Evolutionary conservation across 371 early-diverging fungal genomes (phyloP).

Genomic region (Dipsacomyces acuminosporus): DNA sequence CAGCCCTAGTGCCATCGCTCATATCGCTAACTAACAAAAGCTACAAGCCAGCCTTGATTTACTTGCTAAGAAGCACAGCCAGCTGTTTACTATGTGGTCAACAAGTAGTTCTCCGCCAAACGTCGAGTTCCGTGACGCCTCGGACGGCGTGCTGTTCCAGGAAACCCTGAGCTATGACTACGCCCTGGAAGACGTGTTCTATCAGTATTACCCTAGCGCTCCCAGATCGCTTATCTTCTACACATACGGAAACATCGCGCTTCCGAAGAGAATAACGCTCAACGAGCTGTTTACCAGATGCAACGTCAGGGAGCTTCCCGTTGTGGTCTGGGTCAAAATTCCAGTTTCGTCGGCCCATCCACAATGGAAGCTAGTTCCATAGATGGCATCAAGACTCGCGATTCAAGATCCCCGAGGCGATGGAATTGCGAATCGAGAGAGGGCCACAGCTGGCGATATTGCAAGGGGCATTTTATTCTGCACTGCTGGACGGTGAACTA

Average conservation of each 20-base stretch:
- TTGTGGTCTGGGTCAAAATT: conserved; percentile 28
- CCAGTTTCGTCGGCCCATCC: conserved; percentile 17
- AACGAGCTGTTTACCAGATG: conserved; percentile 5
- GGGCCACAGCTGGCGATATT: too few relatives aligned
- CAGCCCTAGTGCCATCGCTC: too few relatives aligned
- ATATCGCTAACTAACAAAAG: too few relatives aligned
- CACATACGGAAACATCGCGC: conserved; percentile 14
- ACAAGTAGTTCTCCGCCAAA: conserved; percentile 19
- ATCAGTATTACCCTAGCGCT: conserved; percentile 30
- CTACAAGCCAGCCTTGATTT: too few relatives aligned
- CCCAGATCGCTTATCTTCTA: conserved; percentile 35
- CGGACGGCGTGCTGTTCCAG: conserved; percentile 23
- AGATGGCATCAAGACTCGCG: too few relatives aligned
- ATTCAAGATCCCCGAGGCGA: too few relatives aligned
- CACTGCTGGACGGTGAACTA: too few relatives aligned
- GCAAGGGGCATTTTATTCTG: too few relatives aligned
- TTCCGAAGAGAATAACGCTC: conserved; percentile 22
- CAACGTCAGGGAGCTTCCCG: conserved; percentile 9
- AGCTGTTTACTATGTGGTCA: not conserved
- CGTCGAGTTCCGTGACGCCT: conserved; percentile 41
- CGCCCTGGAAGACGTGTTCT: conserved; percentile 36
- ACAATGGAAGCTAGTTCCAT: conserved; percentile 13
- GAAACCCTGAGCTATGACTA: conserved; percentile 32
- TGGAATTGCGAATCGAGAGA: too few relatives aligned
- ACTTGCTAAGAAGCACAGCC: too few relatives aligned